Base-by-base conservation (phyloP, 208 protist genomes). In the Crithidia thermophila region DNA sequence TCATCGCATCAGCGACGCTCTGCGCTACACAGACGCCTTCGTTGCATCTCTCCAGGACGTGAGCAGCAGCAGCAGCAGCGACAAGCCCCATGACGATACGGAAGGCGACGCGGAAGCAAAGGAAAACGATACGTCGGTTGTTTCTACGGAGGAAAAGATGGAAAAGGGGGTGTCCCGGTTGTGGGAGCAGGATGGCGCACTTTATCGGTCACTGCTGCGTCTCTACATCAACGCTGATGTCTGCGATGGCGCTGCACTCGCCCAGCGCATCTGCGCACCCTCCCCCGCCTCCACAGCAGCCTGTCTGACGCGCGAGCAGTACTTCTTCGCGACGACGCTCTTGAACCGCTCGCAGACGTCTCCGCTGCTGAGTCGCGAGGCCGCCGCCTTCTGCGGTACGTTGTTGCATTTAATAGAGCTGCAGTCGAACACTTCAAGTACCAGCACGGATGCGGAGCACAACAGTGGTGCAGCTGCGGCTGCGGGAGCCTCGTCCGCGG, bases 171-270 rank as follows among this genome's bases (percentile, higher is more conserved):
- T 68, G 49, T 28, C 67, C 20, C 43, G 39, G 9, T 59, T 93
- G 34, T 95, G 90, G 90, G 66, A 64, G 13, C 30, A 59, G 0
- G 77, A 84, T 23, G 86, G 85, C 3, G 81, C 80, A 13, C 53
- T 88, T 10, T 85, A 81, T 21, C 90, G 86, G 13, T 88, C 90
- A 1, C 46, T 95, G 30, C 62, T 95, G 31, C 87, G 87, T 1
- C 75, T 93, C 2, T 93, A 87, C 67, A 49, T 95, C 27, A 87
- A 77, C 42, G 79, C 85, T 0, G 81, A 95, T 60, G 43, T 87
- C 20, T 46, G 88, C n/a, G 55, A 74, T 56, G 90, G 82, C 11
- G 56, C 52, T 18, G 37, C 46, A 14, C 51, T 93, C 13, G 78
- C 79, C 16, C 31, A 62, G 28, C 47, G 57, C 9, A 57, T 77